These are phyloP conservation scores for Spironucleus salmonicida DNA, from an alignment of 208 protist species.

Conservation along the genomic window DNA sequence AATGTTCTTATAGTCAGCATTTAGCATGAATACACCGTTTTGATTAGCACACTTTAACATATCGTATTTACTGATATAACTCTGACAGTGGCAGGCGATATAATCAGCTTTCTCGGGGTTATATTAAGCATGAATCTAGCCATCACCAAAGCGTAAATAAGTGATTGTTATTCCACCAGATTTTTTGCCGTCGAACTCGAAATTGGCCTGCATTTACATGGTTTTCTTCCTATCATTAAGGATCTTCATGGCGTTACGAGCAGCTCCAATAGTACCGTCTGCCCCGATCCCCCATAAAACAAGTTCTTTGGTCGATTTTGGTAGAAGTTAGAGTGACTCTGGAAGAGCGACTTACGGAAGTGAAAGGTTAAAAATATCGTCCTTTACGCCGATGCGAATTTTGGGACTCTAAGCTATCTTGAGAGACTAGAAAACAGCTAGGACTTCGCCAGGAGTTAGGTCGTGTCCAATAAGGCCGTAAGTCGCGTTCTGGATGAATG, in stretches of 20 bases:
- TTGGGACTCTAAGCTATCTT: too few species aligned
- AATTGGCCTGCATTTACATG: slow-evolving; percentile 52
- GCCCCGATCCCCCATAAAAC: slow-evolving; percentile 55
- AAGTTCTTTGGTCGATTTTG: too few species aligned
- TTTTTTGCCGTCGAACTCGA: slow-evolving; percentile 56
- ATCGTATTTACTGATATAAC: slow-evolving; percentile 45
- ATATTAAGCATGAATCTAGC: too few species aligned
- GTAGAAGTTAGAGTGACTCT: slow-evolving; percentile 49
- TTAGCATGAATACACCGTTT: slow-evolving; percentile 49
- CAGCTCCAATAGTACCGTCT: slow-evolving; percentile 59
- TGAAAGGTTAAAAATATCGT: slow-evolving; percentile 46
- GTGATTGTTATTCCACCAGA: slow-evolving; percentile 52
- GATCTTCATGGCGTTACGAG: slow-evolving; percentile 56
- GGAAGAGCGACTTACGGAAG: slow-evolving; percentile 50
- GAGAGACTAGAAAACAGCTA: not conserved
- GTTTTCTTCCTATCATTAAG: slow-evolving; percentile 49
- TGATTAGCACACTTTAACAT: slow-evolving; percentile 40
- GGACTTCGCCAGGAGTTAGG: not conserved
- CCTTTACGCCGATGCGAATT: too few species aligned
- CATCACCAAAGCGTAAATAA: slow-evolving; percentile 49
- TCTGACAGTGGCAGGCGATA: slow-evolving; percentile 50
- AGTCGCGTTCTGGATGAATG: slow-evolving; percentile 52
- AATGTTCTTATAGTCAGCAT: slow-evolving; percentile 39
- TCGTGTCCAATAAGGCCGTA: slow-evolving; percentile 1
- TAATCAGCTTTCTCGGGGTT: slow-evolving; percentile 51